Evolutionary conservation across 169 alveolate genomes (phyloP).

Genomic region (Plasmodium berghei): DNA sequence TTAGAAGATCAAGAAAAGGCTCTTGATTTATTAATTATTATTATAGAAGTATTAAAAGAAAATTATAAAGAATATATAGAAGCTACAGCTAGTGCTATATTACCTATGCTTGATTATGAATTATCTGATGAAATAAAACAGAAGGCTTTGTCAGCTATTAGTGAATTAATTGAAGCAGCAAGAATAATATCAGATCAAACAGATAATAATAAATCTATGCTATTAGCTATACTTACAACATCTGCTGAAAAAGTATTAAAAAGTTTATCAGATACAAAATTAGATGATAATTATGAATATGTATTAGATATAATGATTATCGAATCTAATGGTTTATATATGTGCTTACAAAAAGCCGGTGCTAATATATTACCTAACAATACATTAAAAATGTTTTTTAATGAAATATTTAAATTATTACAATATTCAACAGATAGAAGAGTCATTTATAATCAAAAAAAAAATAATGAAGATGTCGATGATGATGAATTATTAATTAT

Average conservation of each 20-base stretch:
- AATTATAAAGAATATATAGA: conserved; percentile 82
- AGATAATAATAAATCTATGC: conserved; percentile 79
- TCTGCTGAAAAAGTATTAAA: conserved; percentile 67
- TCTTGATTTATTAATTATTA: conserved; percentile 77
- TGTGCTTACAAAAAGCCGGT: conserved; percentile 87
- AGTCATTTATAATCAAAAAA: conserved; percentile 79
- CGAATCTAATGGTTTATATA: conserved; percentile 82
- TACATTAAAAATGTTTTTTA: conserved; percentile 56
- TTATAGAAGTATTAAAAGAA: conserved; percentile 84
- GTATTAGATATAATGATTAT: conserved; percentile 81
- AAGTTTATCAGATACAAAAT: conserved; percentile 59
- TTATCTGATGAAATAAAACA: conserved; percentile 88
- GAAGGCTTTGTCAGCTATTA: conserved; percentile 87
- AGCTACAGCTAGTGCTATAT: conserved; percentile 84
- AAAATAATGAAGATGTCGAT: conserved; percentile 82
- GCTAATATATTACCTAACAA: conserved; percentile 81
- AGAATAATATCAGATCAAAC: conserved; percentile 79
- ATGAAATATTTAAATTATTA: conserved; percentile 44
- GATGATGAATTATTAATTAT: conserved; percentile 84
- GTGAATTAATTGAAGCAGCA: conserved; percentile 88
- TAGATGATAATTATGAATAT: conserved; percentile 76
- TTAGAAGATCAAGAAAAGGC: conserved; percentile 85
- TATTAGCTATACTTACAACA: conserved; percentile 80
- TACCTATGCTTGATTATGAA: conserved; percentile 83
- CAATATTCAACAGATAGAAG: conserved; percentile 73